These are phyloP conservation scores for Musa itinerans DNA, from an alignment of 176 grass and related monocot genomes.

Conservation along the genomic window DNA sequence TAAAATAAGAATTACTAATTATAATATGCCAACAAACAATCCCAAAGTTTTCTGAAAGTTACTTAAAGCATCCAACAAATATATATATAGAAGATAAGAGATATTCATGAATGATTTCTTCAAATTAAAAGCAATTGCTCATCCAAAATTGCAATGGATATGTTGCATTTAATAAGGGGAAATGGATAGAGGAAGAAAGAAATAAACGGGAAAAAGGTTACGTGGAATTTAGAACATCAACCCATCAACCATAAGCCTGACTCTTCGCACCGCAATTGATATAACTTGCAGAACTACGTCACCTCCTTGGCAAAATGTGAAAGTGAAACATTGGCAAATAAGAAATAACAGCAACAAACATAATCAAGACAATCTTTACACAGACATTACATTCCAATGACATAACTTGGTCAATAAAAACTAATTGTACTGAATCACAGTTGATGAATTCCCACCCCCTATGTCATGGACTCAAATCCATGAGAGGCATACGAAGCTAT, in stretches of 20 bases:
- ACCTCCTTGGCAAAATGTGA: neutral
- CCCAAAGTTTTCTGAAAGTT: neutral
- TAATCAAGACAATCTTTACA: no score
- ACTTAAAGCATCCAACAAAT: neutral
- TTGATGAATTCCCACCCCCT: no score
- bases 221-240: neutral
- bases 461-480: no score
- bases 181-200: neutral
- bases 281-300: neutral
- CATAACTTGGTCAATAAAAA: no score
- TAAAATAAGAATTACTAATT: neutral
- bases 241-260: neutral
- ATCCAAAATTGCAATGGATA: neutral
- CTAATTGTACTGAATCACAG: no score
- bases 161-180: neutral
- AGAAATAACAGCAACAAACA: no score
- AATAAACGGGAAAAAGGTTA: neutral
- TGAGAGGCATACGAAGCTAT: no score
- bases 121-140: neutral
- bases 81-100: no score
- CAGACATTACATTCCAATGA: no score
- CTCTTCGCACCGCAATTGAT: neutral
- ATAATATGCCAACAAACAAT: neutral
- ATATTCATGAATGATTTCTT: no score
- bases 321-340: neutral